Percentiles rank a stretch among this genome's conserved stretches.
Evolutionary conservation across 441 rosid species (phyloP).

Genomic region (Kokia cookei): DNA sequence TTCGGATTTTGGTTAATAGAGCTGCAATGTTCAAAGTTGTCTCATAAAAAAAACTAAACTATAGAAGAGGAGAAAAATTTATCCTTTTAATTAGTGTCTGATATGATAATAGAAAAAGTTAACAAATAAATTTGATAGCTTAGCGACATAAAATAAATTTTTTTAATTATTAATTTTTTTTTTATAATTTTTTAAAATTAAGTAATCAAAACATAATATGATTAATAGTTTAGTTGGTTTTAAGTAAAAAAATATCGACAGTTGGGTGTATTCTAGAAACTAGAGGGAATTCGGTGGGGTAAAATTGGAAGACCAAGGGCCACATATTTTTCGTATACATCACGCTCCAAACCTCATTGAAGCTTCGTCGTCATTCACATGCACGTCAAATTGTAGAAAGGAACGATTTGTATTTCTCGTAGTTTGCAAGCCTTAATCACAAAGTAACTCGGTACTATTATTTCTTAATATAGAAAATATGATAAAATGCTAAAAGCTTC

Average conservation of each 20-base stretch:
- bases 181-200: too few species aligned
- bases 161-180: too few species aligned
- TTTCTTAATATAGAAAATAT: not conserved
- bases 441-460: not conserved
- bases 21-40: too few species aligned
- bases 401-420: not conserved
- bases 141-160: too few species aligned
- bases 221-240: too few species aligned
- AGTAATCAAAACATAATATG: too few species aligned
- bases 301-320: not conserved
- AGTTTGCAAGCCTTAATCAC: not conserved
- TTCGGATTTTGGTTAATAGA: too few species aligned
- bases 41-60: too few species aligned
- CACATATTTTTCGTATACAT: not conserved
- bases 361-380: not conserved
- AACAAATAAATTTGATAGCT: too few species aligned
- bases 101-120: accelerated
- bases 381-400: not conserved
- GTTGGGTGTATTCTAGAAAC: not conserved
- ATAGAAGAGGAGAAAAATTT: accelerated
- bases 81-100: accelerated
- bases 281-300: not conserved
- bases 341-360: not conserved
- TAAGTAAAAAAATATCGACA: too few species aligned
- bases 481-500: not conserved